Evolutionary conservation across 768 basidiomycete genomes (phyloP), one percentile per base, ranked within the genome.

Genomic region (Coprinopsis cinerea): DNA sequence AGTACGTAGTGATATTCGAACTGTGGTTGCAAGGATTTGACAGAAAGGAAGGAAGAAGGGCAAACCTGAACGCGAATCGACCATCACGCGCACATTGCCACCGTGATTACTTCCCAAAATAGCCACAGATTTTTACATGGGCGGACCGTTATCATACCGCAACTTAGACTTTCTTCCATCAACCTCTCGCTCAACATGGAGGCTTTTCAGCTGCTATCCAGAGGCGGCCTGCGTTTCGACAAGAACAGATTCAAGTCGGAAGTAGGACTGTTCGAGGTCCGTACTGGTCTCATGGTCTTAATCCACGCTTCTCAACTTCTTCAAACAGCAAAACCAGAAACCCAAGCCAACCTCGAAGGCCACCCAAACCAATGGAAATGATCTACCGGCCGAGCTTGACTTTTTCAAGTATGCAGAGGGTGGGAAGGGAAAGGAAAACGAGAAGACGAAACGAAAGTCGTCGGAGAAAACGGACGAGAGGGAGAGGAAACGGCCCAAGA

Each of bases 351-450:
- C 40, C 25, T 20, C 43, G 15, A 24, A 47, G 28, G 46, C 18
- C 46, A 39, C 25, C 53, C 40, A 52, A 57, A 53, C 60, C 56
- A 61, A 51, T 52, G 52, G 54, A 51, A 71, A 67, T 7, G 78
- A 77, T 50, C 75, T 93, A 39, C 92, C 88, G 1, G 57, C 72
- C 1, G 89, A 88, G 59, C 76, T 97, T 5, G 92, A 98, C 64
- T 94, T 95, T 66, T 98, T 97, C 70, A 92, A 86, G 58, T 92
- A 91, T 53, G 83, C 87, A 2, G 75, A 81, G 54, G 77, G 74
- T 22, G 71, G 70, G 15, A 55, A 68, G 6, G 65, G 61, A 32
- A 7, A 32, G 15, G 30, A 7, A n/a, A n/a, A n/a, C 30, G 15
- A 32, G 27, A 86, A 87, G 61, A 7, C 10, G 2, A 52, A 52